Conservation (phyloP, 1,284 basidiomycete species). For the Paramarasmius palmivorus region DNA sequence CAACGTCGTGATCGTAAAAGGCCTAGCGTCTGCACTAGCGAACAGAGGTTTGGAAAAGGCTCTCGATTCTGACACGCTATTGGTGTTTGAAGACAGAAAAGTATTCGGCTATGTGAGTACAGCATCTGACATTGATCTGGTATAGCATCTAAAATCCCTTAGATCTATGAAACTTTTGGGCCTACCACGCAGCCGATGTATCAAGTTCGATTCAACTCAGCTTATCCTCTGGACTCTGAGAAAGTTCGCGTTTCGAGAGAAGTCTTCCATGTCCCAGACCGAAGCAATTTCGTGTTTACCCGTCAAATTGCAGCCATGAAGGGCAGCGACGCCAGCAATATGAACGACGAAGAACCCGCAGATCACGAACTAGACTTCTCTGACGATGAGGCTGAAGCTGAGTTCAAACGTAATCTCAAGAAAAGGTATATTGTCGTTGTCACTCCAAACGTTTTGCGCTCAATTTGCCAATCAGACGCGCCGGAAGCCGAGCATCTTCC, state of each 20-base stretch:
- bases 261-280: constrained; percentile 78
- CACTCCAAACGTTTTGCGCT: background rate
- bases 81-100: constrained; percentile 82
- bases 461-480: constrained; percentile 41
- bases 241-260: constrained; percentile 53
- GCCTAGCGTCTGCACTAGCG: constrained; percentile 43
- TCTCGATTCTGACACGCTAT: constrained; percentile 82
- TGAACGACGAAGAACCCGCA: constrained; percentile 86
- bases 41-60: constrained; percentile 55
- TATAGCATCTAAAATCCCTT: constrained; percentile 14
- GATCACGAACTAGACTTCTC: constrained; percentile 89
- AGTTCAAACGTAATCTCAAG: constrained; percentile 57
- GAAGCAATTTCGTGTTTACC: constrained; percentile 80
- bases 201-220: constrained; percentile 69
- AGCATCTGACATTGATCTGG: constrained; percentile 6
- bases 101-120: constrained; percentile 81
- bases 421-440: constrained; percentile 42
- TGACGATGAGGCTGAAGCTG: constrained; percentile 85
- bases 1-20: constrained; percentile 70
- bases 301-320: constrained; percentile 63
- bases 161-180: constrained; percentile 91
- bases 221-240: constrained; percentile 55
- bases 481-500: constrained; percentile 49
- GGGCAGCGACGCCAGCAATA: constrained; percentile 91
- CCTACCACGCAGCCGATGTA: constrained; percentile 85